These are phyloP conservation scores for Populus hybrid DNA, from an alignment of 441 rosid genomes.

Conservation along the genomic window DNA sequence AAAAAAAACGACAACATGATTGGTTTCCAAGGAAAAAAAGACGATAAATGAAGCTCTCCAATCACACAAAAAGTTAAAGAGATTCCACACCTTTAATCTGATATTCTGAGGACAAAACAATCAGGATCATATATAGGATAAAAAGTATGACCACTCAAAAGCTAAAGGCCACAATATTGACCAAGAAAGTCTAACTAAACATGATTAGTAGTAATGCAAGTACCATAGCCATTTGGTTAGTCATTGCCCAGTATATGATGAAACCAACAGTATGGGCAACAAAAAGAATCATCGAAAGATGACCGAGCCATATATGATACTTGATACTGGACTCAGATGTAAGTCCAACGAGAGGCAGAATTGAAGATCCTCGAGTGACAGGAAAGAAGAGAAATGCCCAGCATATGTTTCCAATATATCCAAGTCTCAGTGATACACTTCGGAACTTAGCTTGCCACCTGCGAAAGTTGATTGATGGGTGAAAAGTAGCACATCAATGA, in stretches of 20 bases:
- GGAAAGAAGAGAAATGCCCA: conserved; percentile 61
- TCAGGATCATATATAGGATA: background rate
- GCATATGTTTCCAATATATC: conserved; percentile 53
- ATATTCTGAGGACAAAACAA: background rate
- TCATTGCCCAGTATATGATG: conserved; percentile 44
- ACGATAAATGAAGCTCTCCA: background rate
- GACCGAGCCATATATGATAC: conserved; percentile 62
- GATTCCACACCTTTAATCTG: background rate
- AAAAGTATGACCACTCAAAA: background rate
- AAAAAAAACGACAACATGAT: too few relatives aligned
- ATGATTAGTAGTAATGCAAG: background rate
- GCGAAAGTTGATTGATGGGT: background rate
- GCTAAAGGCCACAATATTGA: background rate
- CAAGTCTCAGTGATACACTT: conserved; percentile 33
- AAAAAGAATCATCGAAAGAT: conserved; percentile 38
- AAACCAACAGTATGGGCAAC: conserved; percentile 42
- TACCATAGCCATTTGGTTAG: conserved; percentile 43
- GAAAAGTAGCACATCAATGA: background rate
- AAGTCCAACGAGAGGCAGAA: conserved; percentile 47
- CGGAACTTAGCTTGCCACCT: conserved; percentile 57
- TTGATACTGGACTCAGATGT: conserved; percentile 53
- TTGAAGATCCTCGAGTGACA: conserved; percentile 50
- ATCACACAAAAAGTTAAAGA: conserved; percentile 1
- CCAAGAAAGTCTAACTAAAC: background rate
- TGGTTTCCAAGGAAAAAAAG: background rate